Percentiles rank a stretch among this genome's conserved stretches.
phyloP scores from a whole-genome alignment of 139 green algal genomes.

The Pedinophyceae sp. region DNA sequence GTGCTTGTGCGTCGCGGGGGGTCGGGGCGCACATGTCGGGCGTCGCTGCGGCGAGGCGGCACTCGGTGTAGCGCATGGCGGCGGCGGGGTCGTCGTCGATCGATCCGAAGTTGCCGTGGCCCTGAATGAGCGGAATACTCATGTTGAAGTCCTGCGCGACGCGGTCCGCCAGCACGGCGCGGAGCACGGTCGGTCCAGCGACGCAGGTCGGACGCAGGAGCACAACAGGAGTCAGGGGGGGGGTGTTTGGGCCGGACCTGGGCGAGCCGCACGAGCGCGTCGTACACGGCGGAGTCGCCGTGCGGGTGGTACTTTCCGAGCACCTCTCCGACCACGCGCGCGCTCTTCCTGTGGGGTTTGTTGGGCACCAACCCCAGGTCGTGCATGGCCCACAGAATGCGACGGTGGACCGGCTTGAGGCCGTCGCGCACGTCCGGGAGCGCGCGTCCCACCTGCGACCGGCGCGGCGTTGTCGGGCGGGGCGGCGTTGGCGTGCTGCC shows the following conservation, averaged over 20 bases:
- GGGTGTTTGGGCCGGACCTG: slow-evolving; percentile 68
- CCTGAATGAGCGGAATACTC: slow-evolving; percentile 31
- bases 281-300: slow-evolving; percentile 83
- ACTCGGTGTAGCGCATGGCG: slow-evolving; percentile 85
- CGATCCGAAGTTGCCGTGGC: slow-evolving; percentile 96
- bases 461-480: slow-evolving; percentile 81
- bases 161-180: too few relatives aligned
- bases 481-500: not conserved
- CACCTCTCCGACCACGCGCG: slow-evolving; percentile 93
- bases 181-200: not conserved
- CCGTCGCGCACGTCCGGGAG: slow-evolving; percentile 92
- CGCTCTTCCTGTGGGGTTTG: slow-evolving; percentile 82
- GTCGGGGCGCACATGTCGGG: too few relatives aligned
- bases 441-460: slow-evolving; percentile 86
- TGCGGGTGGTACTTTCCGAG: slow-evolving; percentile 97
- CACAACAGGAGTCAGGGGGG: slow-evolving; percentile 9
- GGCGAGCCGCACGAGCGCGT: slow-evolving; percentile 83
- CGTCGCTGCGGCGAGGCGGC: too few relatives aligned
- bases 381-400: slow-evolving; percentile 94
- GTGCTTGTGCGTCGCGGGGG: too few relatives aligned
- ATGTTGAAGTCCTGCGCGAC: slow-evolving; percentile 33
- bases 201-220: not conserved
- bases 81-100: slow-evolving; percentile 87
- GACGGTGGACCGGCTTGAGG: slow-evolving; percentile 92
- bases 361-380: slow-evolving; percentile 61